Percentiles rank a stretch among this genome's conserved stretches.
These are phyloP conservation scores for Rachicladosporium sp. DNA, from an alignment of 2,329 filamentous ascomycete genomes.

Conservation along the genomic window DNA sequence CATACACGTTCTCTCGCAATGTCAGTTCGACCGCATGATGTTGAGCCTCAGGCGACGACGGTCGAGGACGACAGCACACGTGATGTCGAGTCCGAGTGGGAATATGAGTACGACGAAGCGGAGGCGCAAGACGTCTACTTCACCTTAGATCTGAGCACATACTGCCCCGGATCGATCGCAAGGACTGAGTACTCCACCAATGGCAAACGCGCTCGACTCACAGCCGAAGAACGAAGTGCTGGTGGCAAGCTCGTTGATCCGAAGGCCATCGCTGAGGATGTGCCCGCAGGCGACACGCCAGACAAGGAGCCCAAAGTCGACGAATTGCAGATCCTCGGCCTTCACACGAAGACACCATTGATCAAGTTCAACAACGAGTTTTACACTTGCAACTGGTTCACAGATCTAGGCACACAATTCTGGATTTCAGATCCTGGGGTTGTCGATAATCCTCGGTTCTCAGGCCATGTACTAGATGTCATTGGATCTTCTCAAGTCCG, in stretches of 20 bases:
- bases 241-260: neutral
- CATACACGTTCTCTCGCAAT: too few species aligned
- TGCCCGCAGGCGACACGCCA: neutral
- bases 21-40: too few species aligned
- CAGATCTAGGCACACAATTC: slow-evolving; percentile 74
- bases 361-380: slow-evolving; percentile 68
- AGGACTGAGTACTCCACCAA: slow-evolving; percentile 4
- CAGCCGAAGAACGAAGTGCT: neutral
- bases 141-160: slow-evolving; percentile 45
- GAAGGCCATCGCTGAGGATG: neutral
- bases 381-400: slow-evolving; percentile 69
- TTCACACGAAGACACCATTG: slow-evolving; percentile 64
- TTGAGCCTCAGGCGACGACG: too few species aligned
- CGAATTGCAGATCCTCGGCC: slow-evolving; percentile 60
- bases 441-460: slow-evolving; percentile 34
- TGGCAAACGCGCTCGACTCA: slow-evolving; percentile 2
- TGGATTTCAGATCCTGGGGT: slow-evolving; percentile 33
- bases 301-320: slow-evolving; percentile 23
- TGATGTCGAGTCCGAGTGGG: slow-evolving; percentile 39
- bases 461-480: slow-evolving; percentile 51
- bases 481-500: slow-evolving; percentile 57
- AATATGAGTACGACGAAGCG: slow-evolving; percentile 48
- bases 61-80: neutral
- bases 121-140: slow-evolving; percentile 49
- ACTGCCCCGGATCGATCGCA: slow-evolving; percentile 20